phyloP scores from a whole-genome alignment of 2,329 filamentous ascomycete species.

The Bipolaris sorokiniana region DNA sequence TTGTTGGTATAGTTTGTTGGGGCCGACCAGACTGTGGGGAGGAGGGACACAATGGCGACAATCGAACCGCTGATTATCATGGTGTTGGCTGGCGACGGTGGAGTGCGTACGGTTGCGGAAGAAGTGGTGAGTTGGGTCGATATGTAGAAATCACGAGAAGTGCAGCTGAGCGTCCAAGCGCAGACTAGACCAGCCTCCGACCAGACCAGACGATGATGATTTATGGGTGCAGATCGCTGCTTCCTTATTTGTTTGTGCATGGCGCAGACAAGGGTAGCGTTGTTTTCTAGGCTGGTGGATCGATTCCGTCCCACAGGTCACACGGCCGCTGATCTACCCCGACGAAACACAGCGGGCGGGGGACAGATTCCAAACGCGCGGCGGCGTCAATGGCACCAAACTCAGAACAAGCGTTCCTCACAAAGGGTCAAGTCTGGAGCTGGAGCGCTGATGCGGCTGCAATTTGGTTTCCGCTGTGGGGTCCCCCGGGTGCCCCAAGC shows the following conservation, averaged over 20 bases:
- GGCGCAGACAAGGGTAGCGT: not conserved
- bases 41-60: constrained; percentile 14
- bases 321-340: not conserved
- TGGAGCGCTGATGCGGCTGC: constrained; percentile 19
- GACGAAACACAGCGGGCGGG: not conserved
- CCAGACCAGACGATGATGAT: not conserved
- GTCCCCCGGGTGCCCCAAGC: constrained; percentile 12
- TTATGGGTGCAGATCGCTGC: constrained; percentile 2
- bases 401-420: constrained; percentile 1
- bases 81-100: not conserved
- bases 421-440: not conserved
- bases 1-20: constrained; percentile 9
- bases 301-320: not conserved
- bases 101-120: not conserved
- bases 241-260: not conserved
- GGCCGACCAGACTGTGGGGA: constrained; percentile 16
- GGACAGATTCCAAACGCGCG: not conserved
- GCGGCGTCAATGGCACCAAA: not conserved
- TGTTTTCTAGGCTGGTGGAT: not conserved
- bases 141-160: not conserved
- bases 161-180: not conserved
- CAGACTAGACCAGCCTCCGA: not conserved
- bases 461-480: constrained; percentile 16
- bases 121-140: not conserved
- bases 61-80: constrained; percentile 17